These are phyloP conservation scores for Triangularia setosa DNA, from an alignment of 2,329 filamentous ascomycete genomes.

Conservation along the genomic window DNA sequence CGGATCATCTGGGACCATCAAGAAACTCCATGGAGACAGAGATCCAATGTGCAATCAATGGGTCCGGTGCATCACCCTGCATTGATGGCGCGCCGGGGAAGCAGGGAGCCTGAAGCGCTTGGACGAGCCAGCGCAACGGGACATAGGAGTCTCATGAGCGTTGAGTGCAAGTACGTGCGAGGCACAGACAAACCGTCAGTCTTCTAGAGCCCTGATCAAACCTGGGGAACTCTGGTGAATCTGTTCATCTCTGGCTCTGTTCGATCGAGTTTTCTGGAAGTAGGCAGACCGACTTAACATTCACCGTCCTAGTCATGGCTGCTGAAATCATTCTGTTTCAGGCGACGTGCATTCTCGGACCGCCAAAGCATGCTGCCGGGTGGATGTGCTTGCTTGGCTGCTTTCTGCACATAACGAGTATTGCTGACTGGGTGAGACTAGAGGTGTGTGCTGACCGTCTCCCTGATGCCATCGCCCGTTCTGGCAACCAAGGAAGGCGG, in stretches of 20 bases:
- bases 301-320: too few species aligned
- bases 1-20: neutral
- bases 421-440: neutral
- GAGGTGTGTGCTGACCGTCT: neutral
- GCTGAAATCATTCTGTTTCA: conserved; percentile 1
- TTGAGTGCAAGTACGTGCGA: neutral
- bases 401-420: neutral
- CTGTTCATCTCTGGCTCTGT: conserved; percentile 7
- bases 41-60: neutral
- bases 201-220: neutral
- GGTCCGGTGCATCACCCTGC: neutral
- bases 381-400: neutral
- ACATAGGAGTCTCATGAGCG: neutral
- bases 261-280: neutral
- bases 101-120: conserved; percentile 6
- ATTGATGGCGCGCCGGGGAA: conserved; percentile 14
- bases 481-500: conserved; percentile 2
- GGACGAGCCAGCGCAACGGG: conserved; percentile 8
- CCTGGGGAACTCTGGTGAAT: neutral
- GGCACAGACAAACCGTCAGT: neutral
- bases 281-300: neutral
- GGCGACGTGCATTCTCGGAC: conserved; percentile 11
- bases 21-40: neutral
- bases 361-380: neutral
- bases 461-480: neutral